phyloP scores from a whole-genome alignment of 441 rosid genomes.

The Theobroma grandiflorum region DNA sequence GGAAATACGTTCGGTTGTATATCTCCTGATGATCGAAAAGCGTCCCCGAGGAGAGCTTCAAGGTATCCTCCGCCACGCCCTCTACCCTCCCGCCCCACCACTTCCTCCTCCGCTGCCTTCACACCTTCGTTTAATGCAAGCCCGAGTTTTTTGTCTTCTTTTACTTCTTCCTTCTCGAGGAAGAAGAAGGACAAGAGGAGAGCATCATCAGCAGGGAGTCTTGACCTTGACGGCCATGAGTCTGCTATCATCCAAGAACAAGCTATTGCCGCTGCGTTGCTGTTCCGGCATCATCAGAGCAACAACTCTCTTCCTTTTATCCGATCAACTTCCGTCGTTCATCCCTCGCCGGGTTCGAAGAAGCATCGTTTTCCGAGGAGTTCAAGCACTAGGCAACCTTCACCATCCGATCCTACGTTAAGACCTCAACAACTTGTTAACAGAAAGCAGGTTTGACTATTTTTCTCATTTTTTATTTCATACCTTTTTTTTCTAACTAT shows the following conservation, averaged over 20 bases:
- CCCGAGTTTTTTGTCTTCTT: background rate
- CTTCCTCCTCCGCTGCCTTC: background rate
- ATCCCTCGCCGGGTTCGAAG: background rate
- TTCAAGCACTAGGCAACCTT: slow-evolving; percentile 8
- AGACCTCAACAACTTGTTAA: background rate
- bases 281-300: background rate
- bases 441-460: background rate
- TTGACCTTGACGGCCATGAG: background rate
- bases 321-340: background rate
- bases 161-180: background rate
- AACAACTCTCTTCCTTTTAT: background rate
- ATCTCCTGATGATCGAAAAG: background rate
- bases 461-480: background rate
- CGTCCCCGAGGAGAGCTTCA: background rate
- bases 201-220: no score
- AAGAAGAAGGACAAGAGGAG: background rate
- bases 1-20: slow-evolving; percentile 1
- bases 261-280: background rate
- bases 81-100: background rate
- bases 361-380: background rate
- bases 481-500: no score
- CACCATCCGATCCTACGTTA: background rate
- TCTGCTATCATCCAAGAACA: background rate
- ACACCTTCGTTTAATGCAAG: background rate
- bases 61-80: background rate